Conservation (phyloP, 768 basidiomycete species). For the Leccinum imitatum region DNA sequence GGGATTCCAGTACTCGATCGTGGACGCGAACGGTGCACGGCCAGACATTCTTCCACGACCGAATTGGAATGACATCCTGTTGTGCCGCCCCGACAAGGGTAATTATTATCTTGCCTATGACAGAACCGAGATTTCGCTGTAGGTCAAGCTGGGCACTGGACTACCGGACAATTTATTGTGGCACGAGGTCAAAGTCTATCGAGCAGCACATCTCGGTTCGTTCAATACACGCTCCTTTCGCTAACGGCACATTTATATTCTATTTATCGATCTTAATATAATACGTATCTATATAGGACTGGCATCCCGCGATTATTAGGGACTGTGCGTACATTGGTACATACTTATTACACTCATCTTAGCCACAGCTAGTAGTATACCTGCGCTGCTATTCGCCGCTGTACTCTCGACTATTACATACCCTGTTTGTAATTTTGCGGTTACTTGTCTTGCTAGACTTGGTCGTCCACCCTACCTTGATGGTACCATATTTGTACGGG, state of each 20-base stretch:
- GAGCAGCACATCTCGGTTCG: constrained; percentile 9
- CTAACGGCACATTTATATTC: constrained; percentile 16
- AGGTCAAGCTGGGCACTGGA: constrained; percentile 30
- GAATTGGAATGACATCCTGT: constrained; percentile 77
- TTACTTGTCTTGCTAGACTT: constrained; percentile 6
- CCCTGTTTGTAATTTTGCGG: constrained; percentile 9
- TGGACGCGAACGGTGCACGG: constrained; percentile 51
- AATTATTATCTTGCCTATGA: constrained; percentile 54
- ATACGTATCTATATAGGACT: constrained; percentile 1
- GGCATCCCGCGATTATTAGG: constrained; percentile 14
- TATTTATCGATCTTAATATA: constrained; percentile 22
- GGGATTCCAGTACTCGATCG: constrained; percentile 57
- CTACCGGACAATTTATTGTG: constrained; percentile 16
- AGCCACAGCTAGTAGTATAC: constrained; percentile 6
- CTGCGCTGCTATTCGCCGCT: constrained; percentile 8
- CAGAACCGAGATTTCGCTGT: constrained; percentile 17
- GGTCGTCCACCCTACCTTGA: constrained; percentile 4
- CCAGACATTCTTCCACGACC: constrained; percentile 52
- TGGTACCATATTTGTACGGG: constrained; percentile 1
- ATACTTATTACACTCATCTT: constrained; percentile 4
- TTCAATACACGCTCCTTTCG: constrained; percentile 10
- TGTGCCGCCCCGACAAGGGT: constrained; percentile 60
- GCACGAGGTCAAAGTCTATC: constrained; percentile 9
- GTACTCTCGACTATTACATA: constrained; percentile 15
- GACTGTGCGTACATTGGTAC: constrained; percentile 14